Evolutionary conservation across 257 asterid genomes (phyloP).

Genomic region (Fraxinus cuspidata): DNA sequence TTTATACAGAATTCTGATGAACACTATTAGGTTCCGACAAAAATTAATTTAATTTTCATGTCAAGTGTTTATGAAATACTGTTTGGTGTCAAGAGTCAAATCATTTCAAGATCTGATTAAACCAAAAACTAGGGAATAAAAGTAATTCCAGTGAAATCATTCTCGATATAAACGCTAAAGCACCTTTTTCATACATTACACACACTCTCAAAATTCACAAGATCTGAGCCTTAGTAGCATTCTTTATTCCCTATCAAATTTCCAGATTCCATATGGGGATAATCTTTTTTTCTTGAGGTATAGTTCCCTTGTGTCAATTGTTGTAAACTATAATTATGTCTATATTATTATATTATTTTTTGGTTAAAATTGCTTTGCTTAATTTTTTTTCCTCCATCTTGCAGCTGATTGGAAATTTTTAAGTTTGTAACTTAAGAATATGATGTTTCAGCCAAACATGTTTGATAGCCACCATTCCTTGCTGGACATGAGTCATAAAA

Average conservation of each 20-base stretch:
- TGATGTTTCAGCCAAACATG: constrained; percentile 71
- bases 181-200: background rate
- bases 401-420: constrained; percentile 11
- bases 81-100: constrained; percentile 12
- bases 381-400: background rate
- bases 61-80: background rate
- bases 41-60: no score
- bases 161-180: constrained; percentile 16
- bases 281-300: no score
- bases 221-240: background rate
- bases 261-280: background rate
- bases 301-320: no score
- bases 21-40: no score
- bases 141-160: constrained; percentile 9
- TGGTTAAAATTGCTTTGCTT: background rate
- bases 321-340: no score
- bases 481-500: constrained; percentile 54
- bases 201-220: background rate
- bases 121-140: background rate
- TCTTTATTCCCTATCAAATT: background rate
- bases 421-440: background rate
- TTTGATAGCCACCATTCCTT: constrained; percentile 63
- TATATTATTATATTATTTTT: no score
- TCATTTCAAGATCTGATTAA: constrained; percentile 23
- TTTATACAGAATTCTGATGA: no score